Evolutionary conservation across 2,329 filamentous ascomycete genomes (phyloP).

Genomic region (Penicillium sp.): DNA sequence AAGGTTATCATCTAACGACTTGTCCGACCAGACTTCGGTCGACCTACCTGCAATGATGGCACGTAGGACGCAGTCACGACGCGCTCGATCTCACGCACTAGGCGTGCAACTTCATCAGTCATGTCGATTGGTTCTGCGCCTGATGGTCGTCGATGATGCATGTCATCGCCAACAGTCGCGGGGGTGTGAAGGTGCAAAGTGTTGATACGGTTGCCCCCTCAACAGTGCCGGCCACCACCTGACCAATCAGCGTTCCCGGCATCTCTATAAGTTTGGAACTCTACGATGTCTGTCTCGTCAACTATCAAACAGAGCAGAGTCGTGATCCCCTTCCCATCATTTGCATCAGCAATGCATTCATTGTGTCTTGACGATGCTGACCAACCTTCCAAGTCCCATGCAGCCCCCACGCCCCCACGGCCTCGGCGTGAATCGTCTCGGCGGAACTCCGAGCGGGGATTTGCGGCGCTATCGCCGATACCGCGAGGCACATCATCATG

Average conservation of each 20-base stretch:
- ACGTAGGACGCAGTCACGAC: constrained; percentile 51
- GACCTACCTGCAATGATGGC: constrained; percentile 50
- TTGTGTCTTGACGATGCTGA: too few species aligned
- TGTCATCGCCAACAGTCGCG: not conserved
- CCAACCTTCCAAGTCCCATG: too few species aligned
- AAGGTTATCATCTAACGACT: not conserved
- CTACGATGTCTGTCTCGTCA: too few species aligned
- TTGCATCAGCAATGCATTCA: too few species aligned
- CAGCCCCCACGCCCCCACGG: too few species aligned
- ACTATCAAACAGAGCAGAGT: too few species aligned
- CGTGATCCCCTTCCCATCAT: too few species aligned
- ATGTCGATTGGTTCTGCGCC: constrained; percentile 19
- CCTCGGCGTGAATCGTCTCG: too few species aligned
- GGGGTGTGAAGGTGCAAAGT: constrained; percentile 3
- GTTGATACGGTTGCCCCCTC: constrained; percentile 16
- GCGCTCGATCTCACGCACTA: constrained; percentile 47
- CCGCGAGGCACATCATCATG: too few species aligned
- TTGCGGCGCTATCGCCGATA: too few species aligned
- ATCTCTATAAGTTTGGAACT: too few species aligned
- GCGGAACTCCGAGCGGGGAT: too few species aligned
- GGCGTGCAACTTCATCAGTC: constrained; percentile 18
- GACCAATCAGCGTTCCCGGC: constrained; percentile 5
- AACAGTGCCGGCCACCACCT: constrained; percentile 1
- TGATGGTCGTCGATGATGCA: not conserved
- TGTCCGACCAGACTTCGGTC: not conserved